Evolutionary conservation across 2,329 filamentous ascomycete species (phyloP).

Genomic region (Aspergillus tubingensis): DNA sequence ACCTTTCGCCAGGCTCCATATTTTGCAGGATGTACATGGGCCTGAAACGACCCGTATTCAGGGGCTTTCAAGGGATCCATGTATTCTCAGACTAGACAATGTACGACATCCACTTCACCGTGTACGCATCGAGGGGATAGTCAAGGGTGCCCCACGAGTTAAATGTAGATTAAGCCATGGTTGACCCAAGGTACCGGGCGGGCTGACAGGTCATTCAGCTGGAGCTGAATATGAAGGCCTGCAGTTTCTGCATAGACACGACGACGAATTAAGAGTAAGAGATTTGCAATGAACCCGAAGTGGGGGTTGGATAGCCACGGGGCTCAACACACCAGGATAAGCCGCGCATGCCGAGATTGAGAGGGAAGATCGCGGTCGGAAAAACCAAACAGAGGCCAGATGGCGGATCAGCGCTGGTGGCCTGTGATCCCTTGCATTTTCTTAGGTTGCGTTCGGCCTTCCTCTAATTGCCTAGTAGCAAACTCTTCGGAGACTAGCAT

Average conservation of each 20-base stretch:
- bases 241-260: background rate
- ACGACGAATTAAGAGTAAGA: conserved; percentile 7
- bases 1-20: background rate
- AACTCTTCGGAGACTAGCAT: background rate
- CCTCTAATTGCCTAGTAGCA: background rate
- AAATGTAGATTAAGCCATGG: background rate
- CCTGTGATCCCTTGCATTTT: background rate
- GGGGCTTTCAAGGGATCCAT: background rate
- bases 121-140: background rate
- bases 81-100: background rate
- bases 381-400: background rate
- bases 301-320: background rate
- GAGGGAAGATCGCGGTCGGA: background rate
- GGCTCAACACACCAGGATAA: background rate
- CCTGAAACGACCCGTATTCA: too few relatives aligned
- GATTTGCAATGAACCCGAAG: conserved; percentile 6
- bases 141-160: background rate
- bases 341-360: background rate
- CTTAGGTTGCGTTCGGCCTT: background rate
- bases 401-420: background rate
- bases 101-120: background rate
- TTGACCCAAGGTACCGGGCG: background rate
- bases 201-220: background rate
- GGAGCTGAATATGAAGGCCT: background rate
- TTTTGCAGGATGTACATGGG: background rate